Evolutionary conservation across 306 rosid genomes (phyloP).

Genomic region (Begonia peltatifolia): DNA sequence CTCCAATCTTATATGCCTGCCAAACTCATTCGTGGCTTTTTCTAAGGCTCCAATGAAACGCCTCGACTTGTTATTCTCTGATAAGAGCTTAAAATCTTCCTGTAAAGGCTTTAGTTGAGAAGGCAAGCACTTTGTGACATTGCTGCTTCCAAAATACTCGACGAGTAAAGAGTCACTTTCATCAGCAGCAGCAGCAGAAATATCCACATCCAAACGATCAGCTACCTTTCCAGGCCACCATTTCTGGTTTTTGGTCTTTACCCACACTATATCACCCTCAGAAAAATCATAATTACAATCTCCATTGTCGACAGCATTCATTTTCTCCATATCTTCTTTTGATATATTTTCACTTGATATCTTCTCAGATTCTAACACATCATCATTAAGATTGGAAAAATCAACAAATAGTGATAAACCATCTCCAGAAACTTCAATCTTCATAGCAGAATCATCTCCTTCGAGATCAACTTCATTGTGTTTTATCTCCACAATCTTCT

Average conservation of each 20-base stretch:
- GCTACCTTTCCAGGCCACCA: conserved; percentile 50
- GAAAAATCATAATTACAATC: conserved; percentile 15
- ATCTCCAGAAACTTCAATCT: conserved; percentile 21
- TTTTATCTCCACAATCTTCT: background rate
- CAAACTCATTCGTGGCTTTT: conserved; percentile 41
- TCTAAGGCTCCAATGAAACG: conserved; percentile 38
- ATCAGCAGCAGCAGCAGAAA: conserved; percentile 11
- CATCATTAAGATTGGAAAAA: conserved; percentile 17
- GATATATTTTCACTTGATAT: background rate
- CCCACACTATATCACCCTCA: conserved; percentile 44
- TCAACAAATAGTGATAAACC: conserved; percentile 30
- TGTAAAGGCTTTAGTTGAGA: conserved; percentile 27
- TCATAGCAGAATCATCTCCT: conserved; percentile 6
- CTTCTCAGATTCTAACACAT: conserved; percentile 6
- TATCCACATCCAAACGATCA: conserved; percentile 12
- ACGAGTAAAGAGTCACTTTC: conserved; percentile 17
- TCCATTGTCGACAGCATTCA: conserved; percentile 8
- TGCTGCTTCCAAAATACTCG: conserved; percentile 28
- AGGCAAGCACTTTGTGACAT: conserved; percentile 24
- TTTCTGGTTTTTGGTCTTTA: conserved; percentile 31
- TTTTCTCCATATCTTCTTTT: conserved; percentile 14
- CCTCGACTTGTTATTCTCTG: conserved; percentile 20
- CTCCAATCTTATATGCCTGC: conserved; percentile 22
- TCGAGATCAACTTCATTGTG: conserved; percentile 27
- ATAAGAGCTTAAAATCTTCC: conserved; percentile 23